These are phyloP conservation scores for Styphnolobium japonicum DNA, from an alignment of 306 rosid genomes.

Conservation along the genomic window DNA sequence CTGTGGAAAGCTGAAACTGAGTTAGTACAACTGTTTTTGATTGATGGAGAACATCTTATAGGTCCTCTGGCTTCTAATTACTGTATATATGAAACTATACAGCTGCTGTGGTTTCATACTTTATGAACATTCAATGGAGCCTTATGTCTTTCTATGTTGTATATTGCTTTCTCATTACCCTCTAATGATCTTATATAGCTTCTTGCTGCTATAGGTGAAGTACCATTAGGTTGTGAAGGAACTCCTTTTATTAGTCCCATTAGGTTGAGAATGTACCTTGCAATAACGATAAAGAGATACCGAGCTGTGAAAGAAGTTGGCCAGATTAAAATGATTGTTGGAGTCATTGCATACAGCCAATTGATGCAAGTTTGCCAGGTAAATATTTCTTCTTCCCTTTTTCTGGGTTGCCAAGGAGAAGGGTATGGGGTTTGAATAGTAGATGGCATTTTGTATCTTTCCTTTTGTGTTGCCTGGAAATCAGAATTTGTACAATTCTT, in stretches of 20 bases:
- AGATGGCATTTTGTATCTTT: neutral
- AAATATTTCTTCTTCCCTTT: constrained; percentile 1
- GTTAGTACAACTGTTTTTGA: neutral
- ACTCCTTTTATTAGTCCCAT: constrained; percentile 18
- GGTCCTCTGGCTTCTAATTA: neutral
- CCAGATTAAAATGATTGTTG: constrained; percentile 84
- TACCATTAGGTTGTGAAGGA: constrained; percentile 26
- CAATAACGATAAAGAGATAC: constrained; percentile 50
- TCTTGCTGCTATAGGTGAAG: constrained; percentile 38
- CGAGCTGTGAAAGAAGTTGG: constrained; percentile 68
- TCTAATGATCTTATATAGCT: neutral
- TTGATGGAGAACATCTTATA: neutral
- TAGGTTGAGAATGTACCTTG: constrained; percentile 86
- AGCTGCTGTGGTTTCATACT: neutral
- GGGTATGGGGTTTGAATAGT: neutral
- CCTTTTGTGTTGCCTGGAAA: neutral
- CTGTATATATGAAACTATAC: neutral
- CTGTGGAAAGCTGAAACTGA: neutral
- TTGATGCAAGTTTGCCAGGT: constrained; percentile 98
- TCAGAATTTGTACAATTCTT: neutral
- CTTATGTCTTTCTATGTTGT: neutral
- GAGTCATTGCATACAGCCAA: constrained; percentile 74
- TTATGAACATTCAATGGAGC: neutral
- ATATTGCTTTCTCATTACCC: neutral
- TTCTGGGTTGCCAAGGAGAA: neutral